Percentiles rank a stretch among this genome's conserved stretches.
Conservation (phyloP, 2,329 filamentous ascomycete species). For the Onygenales sp. region DNA sequence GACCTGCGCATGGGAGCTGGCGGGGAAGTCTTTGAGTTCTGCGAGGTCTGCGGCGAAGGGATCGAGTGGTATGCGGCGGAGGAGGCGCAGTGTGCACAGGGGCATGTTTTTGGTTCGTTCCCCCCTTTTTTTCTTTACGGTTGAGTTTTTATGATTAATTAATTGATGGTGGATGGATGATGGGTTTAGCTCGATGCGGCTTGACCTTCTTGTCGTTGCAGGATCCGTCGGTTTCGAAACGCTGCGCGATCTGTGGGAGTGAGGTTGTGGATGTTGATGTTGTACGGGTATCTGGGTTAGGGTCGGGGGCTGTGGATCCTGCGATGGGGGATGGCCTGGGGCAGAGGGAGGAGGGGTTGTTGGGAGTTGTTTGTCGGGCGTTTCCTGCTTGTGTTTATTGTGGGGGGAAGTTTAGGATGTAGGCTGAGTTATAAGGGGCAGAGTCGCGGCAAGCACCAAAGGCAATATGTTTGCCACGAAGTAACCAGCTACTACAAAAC, state of each 20-base stretch:
- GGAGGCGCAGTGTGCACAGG: conserved; percentile 40
- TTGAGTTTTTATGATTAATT: neutral
- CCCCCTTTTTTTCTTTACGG: neutral
- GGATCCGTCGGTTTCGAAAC: conserved; percentile 43
- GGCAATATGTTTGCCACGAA: neutral
- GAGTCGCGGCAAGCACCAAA: neutral
- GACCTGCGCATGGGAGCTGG: conserved; percentile 13
- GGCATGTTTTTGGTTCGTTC: conserved; percentile 42
- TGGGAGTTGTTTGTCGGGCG: conserved; percentile 3
- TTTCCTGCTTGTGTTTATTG: conserved; percentile 13
- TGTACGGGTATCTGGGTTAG: neutral
- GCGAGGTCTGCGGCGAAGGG: conserved; percentile 41
- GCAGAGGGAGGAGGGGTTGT: neutral
- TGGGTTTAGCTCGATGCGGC: conserved; percentile 38
- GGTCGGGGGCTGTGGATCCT: conserved; percentile 9
- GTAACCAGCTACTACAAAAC: too few relatives aligned
- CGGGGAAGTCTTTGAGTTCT: conserved; percentile 35
- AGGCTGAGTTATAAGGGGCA: neutral
- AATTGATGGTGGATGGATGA: conserved; percentile 5
- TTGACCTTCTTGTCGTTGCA: conserved; percentile 48
- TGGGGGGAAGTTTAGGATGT: conserved; percentile 8
- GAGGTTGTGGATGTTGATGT: conserved; percentile 18
- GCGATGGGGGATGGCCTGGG: neutral
- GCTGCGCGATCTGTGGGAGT: conserved; percentile 45
- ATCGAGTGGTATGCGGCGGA: conserved; percentile 40